Percentiles rank a stretch among this genome's conserved stretches.
Conservation (phyloP, 1,284 basidiomycete species). For the Microbotryum violaceum region DNA sequence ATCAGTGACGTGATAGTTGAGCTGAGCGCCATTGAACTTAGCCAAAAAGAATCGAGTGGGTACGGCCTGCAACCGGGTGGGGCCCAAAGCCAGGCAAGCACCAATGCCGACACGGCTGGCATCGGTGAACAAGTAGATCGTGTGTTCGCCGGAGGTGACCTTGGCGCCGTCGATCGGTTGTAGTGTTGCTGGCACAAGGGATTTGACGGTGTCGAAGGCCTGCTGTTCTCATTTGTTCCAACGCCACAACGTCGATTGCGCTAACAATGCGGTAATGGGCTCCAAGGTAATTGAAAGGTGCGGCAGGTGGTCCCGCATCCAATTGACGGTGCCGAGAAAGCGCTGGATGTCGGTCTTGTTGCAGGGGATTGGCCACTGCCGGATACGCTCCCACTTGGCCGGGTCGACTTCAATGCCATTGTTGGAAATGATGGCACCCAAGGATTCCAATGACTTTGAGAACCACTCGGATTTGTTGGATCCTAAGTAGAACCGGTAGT, state of each 20-base stretch:
- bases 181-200: slow-evolving; percentile 33
- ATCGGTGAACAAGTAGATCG: slow-evolving; percentile 47
- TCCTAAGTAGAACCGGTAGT: slow-evolving; percentile 34
- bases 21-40: slow-evolving; percentile 23
- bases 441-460: slow-evolving; percentile 31
- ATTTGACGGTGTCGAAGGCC: slow-evolving; percentile 43
- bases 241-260: slow-evolving; percentile 35
- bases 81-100: slow-evolving; percentile 40
- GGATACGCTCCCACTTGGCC: slow-evolving; percentile 35
- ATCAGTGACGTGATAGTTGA: slow-evolving; percentile 13
- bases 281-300: slow-evolving; percentile 37
- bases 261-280: slow-evolving; percentile 29
- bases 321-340: slow-evolving; percentile 46
- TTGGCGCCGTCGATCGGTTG: slow-evolving; percentile 39
- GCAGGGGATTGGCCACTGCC: slow-evolving; percentile 35
- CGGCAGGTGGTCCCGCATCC: slow-evolving; percentile 44
- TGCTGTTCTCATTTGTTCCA: not conserved
- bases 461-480: slow-evolving; percentile 35
- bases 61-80: not conserved
- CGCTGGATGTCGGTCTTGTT: slow-evolving; percentile 43
- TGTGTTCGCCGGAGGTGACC: slow-evolving; percentile 27
- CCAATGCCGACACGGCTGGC: slow-evolving; percentile 43
- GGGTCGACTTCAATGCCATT: slow-evolving; percentile 36
- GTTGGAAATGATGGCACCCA: slow-evolving; percentile 39
- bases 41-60: slow-evolving; percentile 20